Percentiles rank a stretch among this genome's conserved stretches.
These are phyloP conservation scores for Cystobasidium pallidum DNA, from an alignment of 1,284 basidiomycete genomes.

Conservation along the genomic window DNA sequence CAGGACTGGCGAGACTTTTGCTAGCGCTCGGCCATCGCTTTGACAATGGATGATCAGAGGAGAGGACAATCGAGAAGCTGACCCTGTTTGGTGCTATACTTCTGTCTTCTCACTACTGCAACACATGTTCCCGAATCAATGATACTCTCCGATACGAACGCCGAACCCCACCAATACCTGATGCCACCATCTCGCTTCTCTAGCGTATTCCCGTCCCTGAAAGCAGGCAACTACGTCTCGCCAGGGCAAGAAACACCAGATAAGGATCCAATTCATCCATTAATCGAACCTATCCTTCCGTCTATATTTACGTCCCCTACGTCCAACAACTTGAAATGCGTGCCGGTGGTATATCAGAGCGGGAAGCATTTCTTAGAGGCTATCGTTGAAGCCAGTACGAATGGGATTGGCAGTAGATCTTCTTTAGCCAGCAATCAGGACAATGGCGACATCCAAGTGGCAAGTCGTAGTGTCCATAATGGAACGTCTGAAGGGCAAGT, in stretches of 20 bases:
- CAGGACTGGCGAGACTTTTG: too few species aligned
- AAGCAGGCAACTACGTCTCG: slow-evolving; percentile 42
- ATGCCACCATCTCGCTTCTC: not conserved
- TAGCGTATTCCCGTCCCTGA: slow-evolving; percentile 41
- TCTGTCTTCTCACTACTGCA: too few species aligned
- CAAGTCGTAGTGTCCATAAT: not conserved
- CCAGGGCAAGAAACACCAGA: slow-evolving; percentile 40
- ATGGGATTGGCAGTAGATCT: not conserved
- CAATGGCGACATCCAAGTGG: not conserved
- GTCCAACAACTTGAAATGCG: slow-evolving; percentile 9
- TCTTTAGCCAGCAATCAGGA: not conserved
- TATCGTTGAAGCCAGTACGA: slow-evolving; percentile 11
- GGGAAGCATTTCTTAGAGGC: slow-evolving; percentile 26
- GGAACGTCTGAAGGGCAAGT: not conserved
- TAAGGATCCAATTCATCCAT: slow-evolving; percentile 25
- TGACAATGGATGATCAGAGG: not conserved
- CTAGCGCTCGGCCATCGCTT: not conserved
- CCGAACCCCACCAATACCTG: not conserved
- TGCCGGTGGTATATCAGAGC: slow-evolving; percentile 5
- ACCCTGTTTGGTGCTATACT: not conserved
- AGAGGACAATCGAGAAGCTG: not conserved
- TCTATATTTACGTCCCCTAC: slow-evolving; percentile 28
- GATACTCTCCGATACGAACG: too few species aligned
- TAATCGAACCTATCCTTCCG: slow-evolving; percentile 37
- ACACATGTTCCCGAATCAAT: not conserved